Evolutionary conservation across 2,329 filamentous ascomycete genomes (phyloP).

Genomic region (Diplocarpon mali): DNA sequence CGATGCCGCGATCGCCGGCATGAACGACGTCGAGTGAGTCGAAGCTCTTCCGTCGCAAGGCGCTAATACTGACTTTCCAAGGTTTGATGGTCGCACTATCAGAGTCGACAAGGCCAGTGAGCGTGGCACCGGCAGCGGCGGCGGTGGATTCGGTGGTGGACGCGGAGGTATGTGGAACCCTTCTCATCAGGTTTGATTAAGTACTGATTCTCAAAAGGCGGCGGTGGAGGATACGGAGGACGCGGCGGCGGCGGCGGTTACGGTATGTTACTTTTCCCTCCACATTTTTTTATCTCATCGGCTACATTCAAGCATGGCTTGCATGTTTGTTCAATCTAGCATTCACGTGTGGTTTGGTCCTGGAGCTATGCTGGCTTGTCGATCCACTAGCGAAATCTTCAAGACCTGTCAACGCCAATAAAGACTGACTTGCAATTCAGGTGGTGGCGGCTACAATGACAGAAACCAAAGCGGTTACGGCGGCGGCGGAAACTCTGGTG

Average conservation of each 20-base stretch:
- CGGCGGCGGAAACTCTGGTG: constrained; percentile 26
- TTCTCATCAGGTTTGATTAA: background rate
- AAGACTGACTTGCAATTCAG: constrained; percentile 30
- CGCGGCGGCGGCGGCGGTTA: constrained; percentile 30
- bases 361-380: background rate
- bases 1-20: constrained; percentile 61
- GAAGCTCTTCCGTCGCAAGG: background rate
- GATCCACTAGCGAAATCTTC: background rate
- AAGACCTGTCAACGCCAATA: background rate
- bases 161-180: constrained; percentile 20
- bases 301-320: background rate
- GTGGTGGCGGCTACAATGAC: constrained; percentile 30
- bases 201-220: background rate
- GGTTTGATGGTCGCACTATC: constrained; percentile 88
- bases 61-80: constrained; percentile 29
- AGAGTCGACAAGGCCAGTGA: constrained; percentile 85
- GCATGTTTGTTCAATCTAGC: background rate
- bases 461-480: constrained; percentile 44
- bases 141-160: constrained; percentile 32
- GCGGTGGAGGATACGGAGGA: constrained; percentile 23
- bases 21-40: constrained; percentile 85
- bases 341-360: background rate
- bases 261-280: background rate
- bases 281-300: background rate
- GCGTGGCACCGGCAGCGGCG: constrained; percentile 46